These are phyloP conservation scores for Prinsepia uniflora DNA, from an alignment of 306 rosid genomes.

Conservation along the genomic window DNA sequence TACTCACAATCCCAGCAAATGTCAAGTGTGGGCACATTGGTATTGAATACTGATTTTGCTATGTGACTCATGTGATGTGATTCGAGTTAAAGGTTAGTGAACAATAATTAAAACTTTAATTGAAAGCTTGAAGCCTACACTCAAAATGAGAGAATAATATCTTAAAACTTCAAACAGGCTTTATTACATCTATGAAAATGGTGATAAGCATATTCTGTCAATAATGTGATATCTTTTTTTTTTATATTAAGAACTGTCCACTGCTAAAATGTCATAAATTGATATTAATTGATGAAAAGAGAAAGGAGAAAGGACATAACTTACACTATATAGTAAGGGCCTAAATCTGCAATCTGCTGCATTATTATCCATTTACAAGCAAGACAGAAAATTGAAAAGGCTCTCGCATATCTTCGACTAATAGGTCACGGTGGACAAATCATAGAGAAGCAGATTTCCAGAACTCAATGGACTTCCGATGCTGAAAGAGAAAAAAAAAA, in stretches of 20 bases:
- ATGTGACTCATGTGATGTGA: not conserved
- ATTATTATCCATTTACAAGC: not conserved
- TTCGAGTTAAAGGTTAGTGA: not conserved
- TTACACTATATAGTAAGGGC: not conserved
- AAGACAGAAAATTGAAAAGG: not conserved
- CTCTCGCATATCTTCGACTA: not conserved
- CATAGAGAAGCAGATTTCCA: conserved; percentile 65
- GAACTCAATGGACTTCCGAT: conserved; percentile 74
- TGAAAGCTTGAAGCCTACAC: not conserved
- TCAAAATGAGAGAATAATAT: not conserved
- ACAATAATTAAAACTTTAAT: not conserved
- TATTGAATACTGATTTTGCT: not conserved
- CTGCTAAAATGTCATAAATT: not conserved
- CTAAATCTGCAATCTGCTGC: not conserved
- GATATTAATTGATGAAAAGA: not conserved
- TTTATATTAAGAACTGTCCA: not conserved
- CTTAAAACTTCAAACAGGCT: not conserved
- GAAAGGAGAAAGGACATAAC: not conserved
- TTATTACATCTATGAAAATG: not conserved
- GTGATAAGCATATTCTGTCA: not conserved
- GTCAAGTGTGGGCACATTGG: not conserved
- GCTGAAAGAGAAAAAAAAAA: conserved; percentile 46
- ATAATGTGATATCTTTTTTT: not conserved
- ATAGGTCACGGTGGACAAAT: conserved; percentile 6
- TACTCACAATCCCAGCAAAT: not conserved